Conservation (phyloP, 2,329 filamentous ascomycete species). For the Lasiodiplodia gonubiensis region DNA sequence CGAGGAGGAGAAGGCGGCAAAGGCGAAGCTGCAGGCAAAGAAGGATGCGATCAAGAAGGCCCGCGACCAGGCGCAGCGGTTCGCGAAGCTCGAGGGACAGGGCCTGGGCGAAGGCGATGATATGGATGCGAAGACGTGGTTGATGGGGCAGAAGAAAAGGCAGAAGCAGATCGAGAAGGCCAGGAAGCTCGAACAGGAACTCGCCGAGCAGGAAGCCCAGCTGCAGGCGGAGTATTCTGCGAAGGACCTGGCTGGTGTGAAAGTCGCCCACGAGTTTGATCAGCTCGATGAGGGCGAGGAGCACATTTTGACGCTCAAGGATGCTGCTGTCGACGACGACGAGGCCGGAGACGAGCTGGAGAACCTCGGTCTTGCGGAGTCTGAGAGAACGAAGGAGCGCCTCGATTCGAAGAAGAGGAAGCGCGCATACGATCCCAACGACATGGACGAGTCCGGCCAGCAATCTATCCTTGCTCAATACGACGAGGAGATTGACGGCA, state of each 20-base stretch:
- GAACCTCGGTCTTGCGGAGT: conserved; percentile 73
- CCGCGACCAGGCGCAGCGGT: conserved; percentile 80
- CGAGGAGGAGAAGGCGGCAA: conserved; percentile 72
- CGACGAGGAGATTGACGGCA: conserved; percentile 91
- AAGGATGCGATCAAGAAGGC: conserved; percentile 86
- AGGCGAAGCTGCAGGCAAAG: conserved; percentile 78
- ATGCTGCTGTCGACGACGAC: conserved; percentile 80
- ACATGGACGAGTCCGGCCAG: conserved; percentile 68
- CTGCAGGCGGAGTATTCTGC: conserved; percentile 76
- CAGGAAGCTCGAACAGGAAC: conserved; percentile 73
- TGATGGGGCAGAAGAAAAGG: conserved; percentile 88
- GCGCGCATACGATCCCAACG: conserved; percentile 84
- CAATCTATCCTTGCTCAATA: conserved; percentile 83
- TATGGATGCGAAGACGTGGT: conserved; percentile 82
- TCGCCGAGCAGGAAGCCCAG: conserved; percentile 72
- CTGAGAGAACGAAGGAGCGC: conserved; percentile 74
- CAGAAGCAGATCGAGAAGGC: conserved; percentile 86
- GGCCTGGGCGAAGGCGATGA: conserved; percentile 79
- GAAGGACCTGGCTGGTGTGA: conserved; percentile 85
- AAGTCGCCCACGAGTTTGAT: conserved; percentile 84
- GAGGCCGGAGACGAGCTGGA: conserved; percentile 91
- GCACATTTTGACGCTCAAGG: conserved; percentile 93
- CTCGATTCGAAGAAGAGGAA: conserved; percentile 89
- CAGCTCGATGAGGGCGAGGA: conserved; percentile 82
- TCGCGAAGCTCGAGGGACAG: conserved; percentile 77